phyloP scores from a whole-genome alignment of 73 alveolate species.

The Tetrahymena borealis region DNA sequence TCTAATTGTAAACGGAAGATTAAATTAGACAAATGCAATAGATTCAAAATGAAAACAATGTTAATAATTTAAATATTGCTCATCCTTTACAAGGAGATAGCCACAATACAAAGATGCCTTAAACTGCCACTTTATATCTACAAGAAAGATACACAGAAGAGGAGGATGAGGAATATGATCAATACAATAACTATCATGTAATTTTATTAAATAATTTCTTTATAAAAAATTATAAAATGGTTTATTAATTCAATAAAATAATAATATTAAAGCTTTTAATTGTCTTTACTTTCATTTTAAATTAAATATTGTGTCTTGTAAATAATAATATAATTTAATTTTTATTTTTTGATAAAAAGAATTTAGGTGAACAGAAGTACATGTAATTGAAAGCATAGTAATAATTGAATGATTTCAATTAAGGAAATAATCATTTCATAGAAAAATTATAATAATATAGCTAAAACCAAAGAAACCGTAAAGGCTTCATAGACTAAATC shows the following conservation, averaged over 20 bases:
- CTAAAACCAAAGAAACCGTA: conserved; percentile 19
- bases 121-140: background rate
- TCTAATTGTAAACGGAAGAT: conserved; percentile 14
- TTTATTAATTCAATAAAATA: too few species aligned
- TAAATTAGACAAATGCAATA: background rate
- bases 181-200: too few species aligned
- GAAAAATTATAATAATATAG: background rate
- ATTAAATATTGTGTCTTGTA: background rate
- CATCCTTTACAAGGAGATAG: background rate
- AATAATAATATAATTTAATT: background rate
- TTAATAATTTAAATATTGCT: background rate
- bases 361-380: background rate
- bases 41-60: background rate
- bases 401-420: background rate
- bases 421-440: background rate
- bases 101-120: background rate
- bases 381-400: background rate
- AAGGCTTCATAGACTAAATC: conserved; percentile 26
- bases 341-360: background rate
- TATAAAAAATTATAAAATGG: too few species aligned
- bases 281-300: background rate
- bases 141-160: background rate
- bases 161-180: background rate
- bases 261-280: too few species aligned
- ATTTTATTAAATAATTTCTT: too few species aligned